Evolutionary conservation across 2,329 filamentous ascomycete species (phyloP).

Genomic region (Leptographium flavum): DNA sequence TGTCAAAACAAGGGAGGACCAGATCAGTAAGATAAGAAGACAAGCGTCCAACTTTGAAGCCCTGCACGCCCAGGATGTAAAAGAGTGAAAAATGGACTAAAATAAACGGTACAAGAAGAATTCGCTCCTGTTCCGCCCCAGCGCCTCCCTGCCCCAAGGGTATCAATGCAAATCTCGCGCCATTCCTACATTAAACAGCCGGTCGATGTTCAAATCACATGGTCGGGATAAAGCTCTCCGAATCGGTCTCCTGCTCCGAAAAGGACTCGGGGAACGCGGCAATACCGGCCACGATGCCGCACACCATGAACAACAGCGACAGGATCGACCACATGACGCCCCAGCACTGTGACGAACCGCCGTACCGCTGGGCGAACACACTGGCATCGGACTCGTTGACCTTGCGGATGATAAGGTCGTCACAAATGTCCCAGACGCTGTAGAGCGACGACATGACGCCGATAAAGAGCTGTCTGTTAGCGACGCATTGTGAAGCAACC

Average conservation of each 20-base stretch:
- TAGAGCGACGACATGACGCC: constrained; percentile 72
- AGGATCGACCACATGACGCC: constrained; percentile 66
- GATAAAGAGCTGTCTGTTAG: constrained; percentile 46
- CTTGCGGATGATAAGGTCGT: constrained; percentile 67
- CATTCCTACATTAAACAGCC: too few relatives aligned
- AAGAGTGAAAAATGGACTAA: too few relatives aligned
- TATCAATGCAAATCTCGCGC: background rate
- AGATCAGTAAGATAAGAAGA: too few relatives aligned
- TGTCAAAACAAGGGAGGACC: too few relatives aligned
- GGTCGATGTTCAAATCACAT: background rate
- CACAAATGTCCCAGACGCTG: constrained; percentile 75
- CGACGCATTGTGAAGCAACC: too few relatives aligned
- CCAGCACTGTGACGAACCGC: constrained; percentile 70
- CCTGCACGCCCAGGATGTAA: too few relatives aligned
- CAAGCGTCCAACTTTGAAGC: too few relatives aligned
- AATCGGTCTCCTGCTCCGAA: constrained; percentile 53
- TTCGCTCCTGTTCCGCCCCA: background rate
- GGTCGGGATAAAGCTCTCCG: constrained; percentile 48
- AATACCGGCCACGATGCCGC: constrained; percentile 60
- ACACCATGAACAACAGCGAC: constrained; percentile 56
- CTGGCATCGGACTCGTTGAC: constrained; percentile 69
- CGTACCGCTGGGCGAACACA: constrained; percentile 64
- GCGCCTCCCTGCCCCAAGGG: background rate
- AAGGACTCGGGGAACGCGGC: constrained; percentile 62
- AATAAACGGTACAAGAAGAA: too few relatives aligned